Base-by-base conservation (phyloP, 169 alveolate genomes). In the Amoebophrya sp. region DNA sequence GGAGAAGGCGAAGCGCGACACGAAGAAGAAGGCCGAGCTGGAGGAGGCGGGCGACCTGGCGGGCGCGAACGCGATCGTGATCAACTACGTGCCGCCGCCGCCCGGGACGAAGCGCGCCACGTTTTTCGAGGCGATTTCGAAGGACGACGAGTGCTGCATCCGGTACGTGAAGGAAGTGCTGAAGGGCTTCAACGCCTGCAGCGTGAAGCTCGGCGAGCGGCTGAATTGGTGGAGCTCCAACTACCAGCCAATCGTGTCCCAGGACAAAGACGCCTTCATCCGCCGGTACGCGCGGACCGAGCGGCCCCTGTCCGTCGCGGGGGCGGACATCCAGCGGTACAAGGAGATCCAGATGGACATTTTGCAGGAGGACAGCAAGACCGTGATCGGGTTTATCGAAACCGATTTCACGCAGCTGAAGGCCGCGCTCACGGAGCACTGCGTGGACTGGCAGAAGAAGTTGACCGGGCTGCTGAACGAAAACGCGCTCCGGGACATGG, bases 151-250 rank as follows among this genome's bases (percentile, higher is more conserved):
- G 55, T 90, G 90, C 55, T 91, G 93, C 40, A 91, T 92, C 91
- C 40, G 93, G 92, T 91, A 91, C 93, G 90, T 93, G 89, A 92
- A 93, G 91, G 89, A 91, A 91, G 92, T 92, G 90, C 91, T 92
- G 29, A 90, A 91, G 25, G 94, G 94, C 90, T 89, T 90, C 92
- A 88, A 92, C 94, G 89, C 92, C 88, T 92, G 94, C 77, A 90
- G 93, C 92, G 89, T 90, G 92, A 91, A 93, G 47, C 91, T 94
- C 32, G 92, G 90, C 53, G 96, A 94, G 90, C 92, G 94, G 39
- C 89, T 94, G 77, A 94, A 93, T 90, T 94, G 94, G 92, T 94
- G 96, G 96, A 66, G 77, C 91, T 93, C 93, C 94, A 92, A 92
- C 90, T 94, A 94, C 92, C 94, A 93, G 89, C 95, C 95, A 89